Base-by-base conservation (phyloP, 805 yeast genomes). In the Peterozyma toletana region DNA sequence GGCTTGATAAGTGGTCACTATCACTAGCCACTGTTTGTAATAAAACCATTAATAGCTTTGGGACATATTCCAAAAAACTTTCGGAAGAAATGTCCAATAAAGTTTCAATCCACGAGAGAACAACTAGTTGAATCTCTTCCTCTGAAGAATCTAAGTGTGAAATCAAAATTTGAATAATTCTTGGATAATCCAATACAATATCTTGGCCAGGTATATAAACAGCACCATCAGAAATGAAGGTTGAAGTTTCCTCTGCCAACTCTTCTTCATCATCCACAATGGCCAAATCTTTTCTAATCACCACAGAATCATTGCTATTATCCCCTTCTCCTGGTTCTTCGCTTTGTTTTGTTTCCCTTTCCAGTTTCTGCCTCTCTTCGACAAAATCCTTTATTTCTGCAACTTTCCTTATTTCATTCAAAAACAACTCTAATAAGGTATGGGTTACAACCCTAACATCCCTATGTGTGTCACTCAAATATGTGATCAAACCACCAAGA, bases 361-460 rank as follows among this genome's bases (percentile, higher is more conserved):
- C 46, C 4, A 35, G 49, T 44, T 48, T 50, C 38, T 48, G 21
- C 14, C 31, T 11, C 35, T 53, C 62, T 40, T 70, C 71, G 1
- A 78, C 73, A 37, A 73, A 66, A 38, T 68, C 63, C 56, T 80
- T 83, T 33, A 91, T 78, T 49, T 81, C 82, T 17, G 85, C 70
- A n/a, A 90, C 77, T 35, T 86, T 70, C 51, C 78, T 79, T 41
- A 91, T 83, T 56, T 93, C 98, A 51, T 80, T 84, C 30, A 93
- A 66, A 47, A 93, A 76, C 3, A 78, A 73, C 47, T 83, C 85
- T 47, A 93, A 61, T 33, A 90, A 76, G 38, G 83, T 80, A 47
- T 83, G 86, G 0, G 98, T 89, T 36, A 87, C 88, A 2, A 83
- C 80, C 50, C 96, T 71, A 3, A 93, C 95, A 60, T 91, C 98